Percentiles rank a stretch among this genome's conserved stretches.
phyloP scores from a whole-genome alignment of 768 basidiomycete species.

The Lyophyllum shimeji region DNA sequence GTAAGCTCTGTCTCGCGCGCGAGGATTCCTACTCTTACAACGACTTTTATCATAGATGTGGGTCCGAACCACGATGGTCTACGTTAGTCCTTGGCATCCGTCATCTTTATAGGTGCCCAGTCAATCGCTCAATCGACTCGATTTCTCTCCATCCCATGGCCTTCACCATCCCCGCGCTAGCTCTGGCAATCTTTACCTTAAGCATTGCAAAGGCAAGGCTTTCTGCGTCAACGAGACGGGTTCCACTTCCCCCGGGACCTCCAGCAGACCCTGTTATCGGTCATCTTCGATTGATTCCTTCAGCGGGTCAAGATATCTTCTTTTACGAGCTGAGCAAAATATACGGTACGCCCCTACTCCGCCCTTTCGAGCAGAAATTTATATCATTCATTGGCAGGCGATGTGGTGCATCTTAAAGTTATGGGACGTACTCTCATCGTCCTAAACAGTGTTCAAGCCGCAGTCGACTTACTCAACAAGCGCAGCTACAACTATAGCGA shows the following conservation, averaged over 20 bases:
- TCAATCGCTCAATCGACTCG: neutral
- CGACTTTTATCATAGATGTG: neutral
- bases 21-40: neutral
- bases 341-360: neutral
- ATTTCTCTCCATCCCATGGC: neutral
- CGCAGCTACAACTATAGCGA: constrained; percentile 24
- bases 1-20: neutral
- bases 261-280: neutral
- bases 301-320: neutral
- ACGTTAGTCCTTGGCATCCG: neutral
- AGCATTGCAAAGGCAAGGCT: neutral
- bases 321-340: neutral
- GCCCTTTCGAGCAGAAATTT: neutral
- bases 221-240: neutral
- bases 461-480: constrained; percentile 24
- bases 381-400: constrained; percentile 16
- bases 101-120: neutral
- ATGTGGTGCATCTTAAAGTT: constrained; percentile 18
- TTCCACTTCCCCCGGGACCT: neutral
- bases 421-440: constrained; percentile 24
- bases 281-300: neutral
- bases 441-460: constrained; percentile 22
- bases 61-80: no score
- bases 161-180: neutral
- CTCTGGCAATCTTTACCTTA: neutral